Base-by-base conservation (phyloP, 1,284 basidiomycete species). In the Earliella scabrosa region DNA sequence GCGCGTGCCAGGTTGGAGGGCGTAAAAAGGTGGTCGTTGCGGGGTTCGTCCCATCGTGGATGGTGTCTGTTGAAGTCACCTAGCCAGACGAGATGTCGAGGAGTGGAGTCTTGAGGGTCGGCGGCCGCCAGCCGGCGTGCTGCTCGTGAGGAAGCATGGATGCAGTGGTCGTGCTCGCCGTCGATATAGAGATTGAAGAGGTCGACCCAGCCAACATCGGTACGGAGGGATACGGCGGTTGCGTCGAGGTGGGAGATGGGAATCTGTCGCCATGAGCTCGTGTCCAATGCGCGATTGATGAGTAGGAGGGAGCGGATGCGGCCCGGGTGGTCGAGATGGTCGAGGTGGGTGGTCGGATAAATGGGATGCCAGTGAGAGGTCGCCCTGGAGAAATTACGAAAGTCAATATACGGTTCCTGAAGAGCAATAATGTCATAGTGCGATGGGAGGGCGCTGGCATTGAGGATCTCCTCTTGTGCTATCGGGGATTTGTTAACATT, bases 1-100 rank as follows among this genome's bases (percentile, higher is more conserved):
- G 70, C 68, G 0, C 39, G 48, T 1, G 55, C 43, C 1, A 68
- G 50, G 18, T 55, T 50, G 8, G n/a, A 16, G 0, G 43, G 26
- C 1, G 68, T 74, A 56, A 79, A 73, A 0, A 79, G 71, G 27
- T 75, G 75, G 0, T 48, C 4, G 55, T 82, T 79, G 0, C 56
- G 23, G 0, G 60, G 51, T 4, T 74, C 70, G 4, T 81, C 77
- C 81, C 79, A 83, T 0, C 73, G 24, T 0, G 74, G 76, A 65
- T 82, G 77, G 60, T 83, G 80, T 0, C 74, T 61, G 65, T 82
- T 82, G 71, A 82, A 82, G 64, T 82, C 78, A 0, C 79, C 79
- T 0, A 71, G 58, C 74, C 74, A 77, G 4, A 77, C 56, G 16
- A 71, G 45, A 14, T 67, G 60, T n/a, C n/a, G n/a, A n/a, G n/a